Evolutionary conservation across 23 red algal genomes (phyloP).

Genomic region (Pyropia haitanensis): DNA sequence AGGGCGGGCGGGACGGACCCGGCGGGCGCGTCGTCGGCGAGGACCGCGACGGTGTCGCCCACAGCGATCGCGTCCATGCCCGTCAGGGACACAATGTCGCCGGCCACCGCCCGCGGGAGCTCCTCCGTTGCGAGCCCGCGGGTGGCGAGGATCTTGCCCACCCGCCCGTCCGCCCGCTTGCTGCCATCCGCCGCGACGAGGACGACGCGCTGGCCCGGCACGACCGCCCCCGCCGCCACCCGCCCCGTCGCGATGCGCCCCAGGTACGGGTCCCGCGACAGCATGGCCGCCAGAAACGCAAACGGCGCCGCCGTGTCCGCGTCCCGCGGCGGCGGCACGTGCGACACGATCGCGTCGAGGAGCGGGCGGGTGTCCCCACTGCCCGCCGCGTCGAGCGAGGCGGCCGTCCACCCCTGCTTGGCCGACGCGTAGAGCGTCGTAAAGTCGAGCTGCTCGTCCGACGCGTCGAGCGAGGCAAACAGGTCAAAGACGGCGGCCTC

Average conservation of each 20-base stretch:
- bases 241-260: slow-evolving; percentile 73
- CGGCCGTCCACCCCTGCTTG: slow-evolving; percentile 38
- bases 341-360: slow-evolving; percentile 64
- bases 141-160: slow-evolving; percentile 61
- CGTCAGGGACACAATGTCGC: slow-evolving; percentile 70
- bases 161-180: slow-evolving; percentile 25
- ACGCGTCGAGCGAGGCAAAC: slow-evolving; percentile 74
- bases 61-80: slow-evolving; percentile 65
- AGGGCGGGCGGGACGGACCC: slow-evolving; percentile 35
- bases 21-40: slow-evolving; percentile 14
- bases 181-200: slow-evolving; percentile 41
- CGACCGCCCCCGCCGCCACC: slow-evolving; percentile 46
- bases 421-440: slow-evolving; percentile 71
- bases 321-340: slow-evolving; percentile 39
- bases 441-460: slow-evolving; percentile 88
- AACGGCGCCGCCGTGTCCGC: slow-evolving; percentile 41
- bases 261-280: slow-evolving; percentile 59
- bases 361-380: slow-evolving; percentile 47
- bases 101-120: slow-evolving; percentile 46
- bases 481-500: slow-evolving; percentile 77
- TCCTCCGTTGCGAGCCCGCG: slow-evolving; percentile 46
- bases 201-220: slow-evolving; percentile 32
- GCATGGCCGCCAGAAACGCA: slow-evolving; percentile 53
- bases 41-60: slow-evolving; percentile 71
- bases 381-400: slow-evolving; percentile 14